Evolutionary conservation across 352 stramenopile genomes (phyloP).

Genomic region (Pythium apleroticum): DNA sequence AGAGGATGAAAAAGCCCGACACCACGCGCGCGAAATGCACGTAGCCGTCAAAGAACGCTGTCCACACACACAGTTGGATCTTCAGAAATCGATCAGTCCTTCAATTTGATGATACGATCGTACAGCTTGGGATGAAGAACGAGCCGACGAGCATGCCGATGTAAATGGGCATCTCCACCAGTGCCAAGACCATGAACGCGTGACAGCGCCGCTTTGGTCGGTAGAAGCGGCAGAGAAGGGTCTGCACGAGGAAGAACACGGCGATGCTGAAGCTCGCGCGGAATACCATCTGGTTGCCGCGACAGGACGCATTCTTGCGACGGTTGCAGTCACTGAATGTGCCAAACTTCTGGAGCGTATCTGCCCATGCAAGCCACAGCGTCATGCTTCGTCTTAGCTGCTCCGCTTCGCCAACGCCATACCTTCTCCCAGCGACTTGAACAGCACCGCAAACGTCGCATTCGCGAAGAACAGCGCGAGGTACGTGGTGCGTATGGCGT

Average conservation of each 20-base stretch:
- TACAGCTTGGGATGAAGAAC: slow-evolving; percentile 75
- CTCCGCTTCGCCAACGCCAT: too few species aligned
- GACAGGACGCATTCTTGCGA: slow-evolving; percentile 40
- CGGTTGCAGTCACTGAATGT: slow-evolving; percentile 62
- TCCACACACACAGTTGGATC: neutral
- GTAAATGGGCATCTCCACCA: slow-evolving; percentile 51
- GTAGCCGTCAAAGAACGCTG: slow-evolving; percentile 72
- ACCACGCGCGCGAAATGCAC: slow-evolving; percentile 49
- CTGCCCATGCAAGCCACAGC: neutral
- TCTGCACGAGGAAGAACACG: slow-evolving; percentile 51
- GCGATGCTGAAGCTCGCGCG: slow-evolving; percentile 64
- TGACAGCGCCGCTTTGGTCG: slow-evolving; percentile 23
- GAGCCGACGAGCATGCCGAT: slow-evolving; percentile 53
- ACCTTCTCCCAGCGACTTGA: slow-evolving; percentile 68
- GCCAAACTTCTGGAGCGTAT: slow-evolving; percentile 45
- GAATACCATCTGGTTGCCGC: slow-evolving; percentile 74
- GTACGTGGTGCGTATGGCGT: slow-evolving; percentile 47
- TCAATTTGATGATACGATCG: neutral
- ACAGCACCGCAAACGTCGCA: slow-evolving; percentile 59
- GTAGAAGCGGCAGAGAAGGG: slow-evolving; percentile 49
- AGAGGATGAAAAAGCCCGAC: slow-evolving; percentile 74
- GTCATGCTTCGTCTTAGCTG: too few species aligned
- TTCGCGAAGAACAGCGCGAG: slow-evolving; percentile 75
- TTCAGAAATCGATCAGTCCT: neutral
- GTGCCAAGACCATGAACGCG: slow-evolving; percentile 35